Evolutionary conservation across 2,329 filamentous ascomycete species (phyloP).

Genomic region (Fusarium decemcellulare): DNA sequence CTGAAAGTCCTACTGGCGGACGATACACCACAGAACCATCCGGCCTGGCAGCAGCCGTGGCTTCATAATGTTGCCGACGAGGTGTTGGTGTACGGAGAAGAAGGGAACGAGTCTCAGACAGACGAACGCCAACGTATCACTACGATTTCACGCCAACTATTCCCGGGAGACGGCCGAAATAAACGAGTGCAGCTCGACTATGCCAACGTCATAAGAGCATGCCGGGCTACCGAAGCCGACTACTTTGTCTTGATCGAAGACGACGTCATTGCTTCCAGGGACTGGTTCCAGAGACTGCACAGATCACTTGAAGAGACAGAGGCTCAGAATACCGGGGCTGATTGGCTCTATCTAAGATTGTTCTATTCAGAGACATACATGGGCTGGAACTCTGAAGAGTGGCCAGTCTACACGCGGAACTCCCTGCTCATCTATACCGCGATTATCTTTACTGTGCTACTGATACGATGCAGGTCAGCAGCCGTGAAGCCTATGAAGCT

Average conservation of each 20-base stretch:
- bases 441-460: constrained; percentile 23
- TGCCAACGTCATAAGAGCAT: constrained; percentile 44
- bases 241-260: constrained; percentile 53
- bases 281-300: constrained; percentile 47
- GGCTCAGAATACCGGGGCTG: constrained; percentile 14
- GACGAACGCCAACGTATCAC: constrained; percentile 27
- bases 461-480: constrained; percentile 20
- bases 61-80: constrained; percentile 48
- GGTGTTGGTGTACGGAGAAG: constrained; percentile 46
- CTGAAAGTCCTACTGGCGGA: constrained; percentile 50
- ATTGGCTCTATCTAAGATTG: constrained; percentile 52
- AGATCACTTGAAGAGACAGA: constrained; percentile 42
- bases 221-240: constrained; percentile 36
- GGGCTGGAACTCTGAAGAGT: constrained; percentile 54
- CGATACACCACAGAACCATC: constrained; percentile 41
- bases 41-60: constrained; percentile 49
- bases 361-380: constrained; percentile 54
- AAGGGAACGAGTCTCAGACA: neutral
- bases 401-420: constrained; percentile 42
- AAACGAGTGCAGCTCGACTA: constrained; percentile 49
- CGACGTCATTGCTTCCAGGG: constrained; percentile 49
- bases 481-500: constrained; percentile 22
- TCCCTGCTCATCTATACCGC: constrained; percentile 39
- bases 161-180: constrained; percentile 31
- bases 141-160: constrained; percentile 21